Evolutionary conservation across 169 alveolate species (phyloP), one percentile per base, ranked within the genome.

Genomic region (Theileria parva): DNA sequence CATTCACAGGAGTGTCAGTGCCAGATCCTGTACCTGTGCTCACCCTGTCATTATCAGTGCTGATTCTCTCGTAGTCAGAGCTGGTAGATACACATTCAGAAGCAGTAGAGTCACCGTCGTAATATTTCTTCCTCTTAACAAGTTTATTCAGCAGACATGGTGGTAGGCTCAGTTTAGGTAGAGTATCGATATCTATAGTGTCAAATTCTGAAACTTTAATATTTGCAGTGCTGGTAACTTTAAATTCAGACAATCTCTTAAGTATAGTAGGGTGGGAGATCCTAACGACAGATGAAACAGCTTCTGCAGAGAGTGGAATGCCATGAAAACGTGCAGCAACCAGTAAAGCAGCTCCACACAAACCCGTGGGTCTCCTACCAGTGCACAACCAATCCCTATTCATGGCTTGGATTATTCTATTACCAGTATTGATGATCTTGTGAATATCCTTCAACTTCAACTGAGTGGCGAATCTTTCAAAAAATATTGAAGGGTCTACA

Each of bases 291-390:
- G 95, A 93, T 15, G 98, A 96, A 27, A 97, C 95, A 23, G 95
- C 93, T 74, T 91, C 91, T 2, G 97, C 95, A 55, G 94, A 83
- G 57, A 95, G 91, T 44, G 92, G 80, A 80, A 75, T 91, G 28
- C 98, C 99, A 86, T 97, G 99, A 81, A 95, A 95, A 65, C 99
- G 92, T 0, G 99, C 98, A 0, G 99, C 95, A n/a, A 98, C 97
- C 63, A 98, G 91, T 72, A 97, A 90, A 19, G 99, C 99, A 0
- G 99, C 99, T n/a, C 99, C 99, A 87, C 99, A 97, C 37, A 98
- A 93, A 23, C 99, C 99, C 32, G 97, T 93, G 0, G 99, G 99
- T 75, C 99, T 93, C 79, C 99, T 93, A 11, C 99, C 99, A 9
- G 99, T 95, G 77, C 93, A 77, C 25, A 98, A 95, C 99, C 99